Evolutionary conservation across 2,329 filamentous ascomycete genomes (phyloP).

Genomic region (Gnomoniopsis smithogilvyi): DNA sequence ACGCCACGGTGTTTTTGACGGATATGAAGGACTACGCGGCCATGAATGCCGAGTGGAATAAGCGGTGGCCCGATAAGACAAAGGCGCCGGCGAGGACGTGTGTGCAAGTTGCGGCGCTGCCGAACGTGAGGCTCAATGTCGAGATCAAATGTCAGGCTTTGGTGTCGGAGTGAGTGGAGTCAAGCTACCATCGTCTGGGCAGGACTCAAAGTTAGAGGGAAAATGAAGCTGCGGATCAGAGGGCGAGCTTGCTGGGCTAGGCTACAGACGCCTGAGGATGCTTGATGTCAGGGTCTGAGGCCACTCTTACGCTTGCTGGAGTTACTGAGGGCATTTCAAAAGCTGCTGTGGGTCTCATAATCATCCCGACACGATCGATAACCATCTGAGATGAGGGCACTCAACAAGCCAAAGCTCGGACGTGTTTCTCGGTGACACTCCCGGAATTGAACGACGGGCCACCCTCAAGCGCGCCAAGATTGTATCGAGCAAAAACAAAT

Average conservation of each 20-base stretch:
- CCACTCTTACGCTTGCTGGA: too few relatives aligned
- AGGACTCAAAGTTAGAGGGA: neutral
- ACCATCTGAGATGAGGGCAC: too few relatives aligned
- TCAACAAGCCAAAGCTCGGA: too few relatives aligned
- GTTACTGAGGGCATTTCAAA: too few relatives aligned
- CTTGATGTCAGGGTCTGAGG: too few relatives aligned
- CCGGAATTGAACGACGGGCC: neutral
- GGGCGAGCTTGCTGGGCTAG: too few relatives aligned
- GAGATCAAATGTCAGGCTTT: conserved; percentile 31
- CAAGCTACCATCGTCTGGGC: too few relatives aligned
- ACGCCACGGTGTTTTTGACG: conserved; percentile 31
- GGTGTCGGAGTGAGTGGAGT: conserved; percentile 5
- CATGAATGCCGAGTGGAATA: conserved; percentile 35
- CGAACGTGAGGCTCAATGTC: conserved; percentile 28
- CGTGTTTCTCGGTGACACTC: too few relatives aligned
- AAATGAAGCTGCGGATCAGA: neutral
- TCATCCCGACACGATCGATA: too few relatives aligned
- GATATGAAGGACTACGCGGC: conserved; percentile 30
- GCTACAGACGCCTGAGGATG: too few relatives aligned
- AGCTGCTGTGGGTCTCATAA: too few relatives aligned
- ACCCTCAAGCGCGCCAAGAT: neutral
- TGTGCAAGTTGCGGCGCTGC: conserved; percentile 31
- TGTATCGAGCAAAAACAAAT: neutral
- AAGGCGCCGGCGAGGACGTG: conserved; percentile 31
- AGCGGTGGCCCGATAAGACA: conserved; percentile 29